Base-by-base conservation (phyloP, 1,284 basidiomycete species). In the Ustilago vetiveriae region DNA sequence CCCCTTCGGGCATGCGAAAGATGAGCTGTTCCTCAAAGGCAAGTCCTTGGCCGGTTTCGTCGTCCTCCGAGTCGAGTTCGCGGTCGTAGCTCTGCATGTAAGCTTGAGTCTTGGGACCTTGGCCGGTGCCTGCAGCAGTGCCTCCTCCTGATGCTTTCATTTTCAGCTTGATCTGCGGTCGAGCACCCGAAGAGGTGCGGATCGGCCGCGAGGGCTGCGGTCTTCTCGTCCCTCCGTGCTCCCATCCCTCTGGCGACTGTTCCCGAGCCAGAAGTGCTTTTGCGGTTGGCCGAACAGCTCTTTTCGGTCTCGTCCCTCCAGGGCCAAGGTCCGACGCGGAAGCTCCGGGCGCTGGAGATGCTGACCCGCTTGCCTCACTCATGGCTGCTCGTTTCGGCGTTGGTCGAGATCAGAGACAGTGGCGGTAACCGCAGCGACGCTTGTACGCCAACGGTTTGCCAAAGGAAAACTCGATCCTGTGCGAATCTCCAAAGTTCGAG, bases 1-100 rank as follows among this genome's bases (percentile, higher is more conserved):
- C 90, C 0, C 91, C 91, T 4, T 89, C 88, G 0, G 93, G 93
- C 85, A 98, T 89, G 36, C 94, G 85, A 27, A 99, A 84, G 55
- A 99, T 90, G 81, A 98, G 96, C 79, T 98, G 95, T 83, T 99
- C 96, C 83, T 99, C 96, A 78, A 98, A 98, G 4, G 89, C 89
- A 57, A 98, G 83, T 21, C 80, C 80, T 38, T 76, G 67, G 24
- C 79, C 80, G 30, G 86, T 86, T 54, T 88, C 87, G 46, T 98
- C 94, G 64, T 96, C 92, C 63, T 95, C 92, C 62, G 92, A 94
- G 82, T 99, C 95, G 51, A 98, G 85, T 81, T 98, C 96, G 37
- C 95, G 86, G 83, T 98, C 94, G 46, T 80, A 82, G 26, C 78
- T 75, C 32, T 82, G 79, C 80, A 82, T 82, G 66, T 82, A 82